phyloP scores from a whole-genome alignment of 495 filamentous ascomycete species.

The Hypomontagnella submonticulosa region DNA sequence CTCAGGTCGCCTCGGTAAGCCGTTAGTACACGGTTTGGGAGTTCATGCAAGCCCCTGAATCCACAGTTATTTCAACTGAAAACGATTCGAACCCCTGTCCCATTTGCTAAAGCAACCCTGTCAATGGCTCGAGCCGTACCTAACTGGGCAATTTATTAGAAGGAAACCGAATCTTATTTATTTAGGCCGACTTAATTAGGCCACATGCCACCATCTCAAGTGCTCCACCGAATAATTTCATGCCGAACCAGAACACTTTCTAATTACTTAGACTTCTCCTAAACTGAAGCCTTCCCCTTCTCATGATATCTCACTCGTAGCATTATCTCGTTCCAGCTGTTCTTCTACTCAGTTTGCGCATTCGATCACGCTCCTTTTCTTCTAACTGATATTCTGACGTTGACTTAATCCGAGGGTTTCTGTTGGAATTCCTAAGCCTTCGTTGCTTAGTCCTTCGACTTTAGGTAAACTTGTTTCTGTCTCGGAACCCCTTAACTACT shows the following conservation, averaged over 20 bases:
- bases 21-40: slow-evolving; percentile 37
- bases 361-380: slow-evolving; percentile 19
- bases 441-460: not conserved
- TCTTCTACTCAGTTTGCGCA: slow-evolving; percentile 4
- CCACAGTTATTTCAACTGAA: slow-evolving; percentile 29
- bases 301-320: not conserved
- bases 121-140: slow-evolving; percentile 12
- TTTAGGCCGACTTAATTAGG: slow-evolving; percentile 36
- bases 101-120: too few species aligned
- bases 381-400: slow-evolving; percentile 10
- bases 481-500: slow-evolving; percentile 32
- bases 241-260: slow-evolving; percentile 8
- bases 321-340: slow-evolving; percentile 2
- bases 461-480: slow-evolving; percentile 21
- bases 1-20: slow-evolving; percentile 41
- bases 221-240: slow-evolving; percentile 28
- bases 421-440: not conserved
- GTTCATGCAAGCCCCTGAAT: slow-evolving; percentile 43
- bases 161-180: slow-evolving; percentile 28
- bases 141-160: slow-evolving; percentile 42
- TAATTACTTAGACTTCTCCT: not conserved
- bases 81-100: slow-evolving; percentile 12
- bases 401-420: slow-evolving; percentile 11
- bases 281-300: not conserved
- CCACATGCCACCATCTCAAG: slow-evolving; percentile 33